Evolutionary conservation across 2,329 filamentous ascomycete genomes (phyloP).

Genomic region (Ophiostoma angusticollis): DNA sequence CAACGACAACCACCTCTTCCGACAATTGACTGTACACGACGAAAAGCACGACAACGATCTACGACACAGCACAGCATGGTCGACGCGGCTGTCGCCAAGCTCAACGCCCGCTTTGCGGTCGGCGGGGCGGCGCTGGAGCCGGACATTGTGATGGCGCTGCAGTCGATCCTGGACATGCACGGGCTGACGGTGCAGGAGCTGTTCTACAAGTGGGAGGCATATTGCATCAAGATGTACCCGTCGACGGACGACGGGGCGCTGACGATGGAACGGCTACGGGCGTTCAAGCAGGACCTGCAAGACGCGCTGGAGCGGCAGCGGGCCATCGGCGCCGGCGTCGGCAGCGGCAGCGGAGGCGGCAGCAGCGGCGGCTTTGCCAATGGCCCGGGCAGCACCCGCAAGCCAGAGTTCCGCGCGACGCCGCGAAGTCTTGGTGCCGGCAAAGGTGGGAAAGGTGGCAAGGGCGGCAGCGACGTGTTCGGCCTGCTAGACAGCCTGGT

Average conservation of each 20-base stretch:
- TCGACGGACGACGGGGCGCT: conserved; percentile 55
- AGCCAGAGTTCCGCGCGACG: conserved; percentile 46
- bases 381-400: no score
- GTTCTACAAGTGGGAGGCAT: conserved; percentile 98
- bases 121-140: conserved; percentile 49
- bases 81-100: conserved; percentile 26
- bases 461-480: conserved; percentile 59
- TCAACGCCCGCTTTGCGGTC: conserved; percentile 41
- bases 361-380: background rate
- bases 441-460: conserved; percentile 42
- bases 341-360: background rate
- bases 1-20: no score
- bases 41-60: background rate
- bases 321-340: no score
- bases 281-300: conserved; percentile 77
- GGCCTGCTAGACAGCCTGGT: no score
- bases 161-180: conserved; percentile 77
- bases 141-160: conserved; percentile 69
- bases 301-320: conserved; percentile 53
- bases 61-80: conserved; percentile 20
- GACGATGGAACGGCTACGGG: conserved; percentile 51
- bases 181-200: conserved; percentile 71
- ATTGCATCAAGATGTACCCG: conserved; percentile 84
- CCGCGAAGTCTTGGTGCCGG: no score
- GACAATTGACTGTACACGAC: no score